A percentile compares a stretch with the other conserved stretches of the same genome.
Evolutionary conservation across 345 rosid genomes (phyloP).

Genomic region (Populus alba): DNA sequence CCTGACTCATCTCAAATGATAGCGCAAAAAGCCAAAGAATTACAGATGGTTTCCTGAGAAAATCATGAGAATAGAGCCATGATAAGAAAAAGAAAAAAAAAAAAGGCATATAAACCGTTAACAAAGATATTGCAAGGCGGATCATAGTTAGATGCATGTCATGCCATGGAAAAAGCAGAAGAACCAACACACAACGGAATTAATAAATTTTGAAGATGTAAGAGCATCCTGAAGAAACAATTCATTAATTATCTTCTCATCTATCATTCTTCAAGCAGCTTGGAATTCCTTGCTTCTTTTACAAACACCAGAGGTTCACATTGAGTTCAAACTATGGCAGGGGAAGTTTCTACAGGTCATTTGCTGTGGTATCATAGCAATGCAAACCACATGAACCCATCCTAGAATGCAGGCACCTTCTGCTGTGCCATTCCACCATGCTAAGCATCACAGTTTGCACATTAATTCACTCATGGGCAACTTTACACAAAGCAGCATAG

Average conservation of each 20-base stretch:
- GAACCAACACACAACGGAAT: not conserved
- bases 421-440: not conserved
- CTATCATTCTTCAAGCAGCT: too few species aligned
- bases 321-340: too few species aligned
- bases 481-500: too few species aligned
- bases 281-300: too few species aligned
- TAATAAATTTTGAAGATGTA: not conserved
- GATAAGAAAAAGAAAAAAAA: not conserved
- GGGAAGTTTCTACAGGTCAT: too few species aligned
- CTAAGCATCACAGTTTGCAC: not conserved
- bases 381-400: too few species aligned
- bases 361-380: too few species aligned
- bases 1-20: slow-evolving; percentile 70
- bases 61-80: slow-evolving; percentile 10
- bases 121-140: not conserved
- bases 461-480: too few species aligned
- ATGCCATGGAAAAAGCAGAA: not conserved
- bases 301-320: too few species aligned
- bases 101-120: not conserved
- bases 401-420: too few species aligned
- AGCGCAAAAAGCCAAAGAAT: slow-evolving; percentile 74
- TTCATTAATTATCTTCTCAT: too few species aligned
- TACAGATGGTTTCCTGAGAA: slow-evolving; percentile 66
- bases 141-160: too few species aligned
- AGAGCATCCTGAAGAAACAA: not conserved